Evolutionary conservation across 192 early-diverging fungal species (phyloP).

Genomic region (Lunasporangiospora selenospora): DNA sequence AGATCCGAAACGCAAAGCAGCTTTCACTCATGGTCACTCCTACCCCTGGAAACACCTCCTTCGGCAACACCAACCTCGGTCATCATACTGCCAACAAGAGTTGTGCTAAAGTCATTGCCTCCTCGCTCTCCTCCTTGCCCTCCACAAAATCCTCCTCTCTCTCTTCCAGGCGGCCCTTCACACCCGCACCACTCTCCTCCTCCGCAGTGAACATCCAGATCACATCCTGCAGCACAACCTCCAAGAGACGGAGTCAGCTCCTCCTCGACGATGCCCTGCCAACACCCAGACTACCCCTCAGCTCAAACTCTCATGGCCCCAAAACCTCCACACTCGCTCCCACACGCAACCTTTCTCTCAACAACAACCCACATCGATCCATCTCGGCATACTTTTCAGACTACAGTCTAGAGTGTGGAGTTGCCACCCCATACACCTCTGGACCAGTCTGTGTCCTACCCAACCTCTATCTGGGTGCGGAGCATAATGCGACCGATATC

Average conservation of each 20-base stretch:
- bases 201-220: conserved; percentile 1
- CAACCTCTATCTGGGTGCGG: conserved; percentile 70
- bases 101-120: neutral
- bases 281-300: conserved; percentile 13
- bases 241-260: conserved; percentile 33
- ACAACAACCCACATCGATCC: conserved; percentile 39
- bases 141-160: conserved; percentile 22
- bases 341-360: no score
- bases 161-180: conserved; percentile 25
- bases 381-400: conserved; percentile 49
- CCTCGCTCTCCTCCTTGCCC: neutral
- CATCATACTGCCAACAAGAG: conserved; percentile 1
- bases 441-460: conserved; percentile 72
- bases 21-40: conserved; percentile 33
- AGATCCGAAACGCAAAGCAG: conserved; percentile 32
- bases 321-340: no score
- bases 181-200: conserved; percentile 23
- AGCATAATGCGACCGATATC: conserved; percentile 66
- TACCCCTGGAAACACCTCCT: conserved; percentile 7
- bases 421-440: conserved; percentile 55
- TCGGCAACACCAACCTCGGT: neutral
- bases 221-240: neutral
- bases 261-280: conserved; percentile 39
- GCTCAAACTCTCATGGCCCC: neutral
- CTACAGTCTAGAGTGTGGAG: conserved; percentile 40